Evolutionary conservation across 2,329 filamentous ascomycete species (phyloP), one percentile per base, ranked within the genome.

Genomic region (Chlorencoelia australis): DNA sequence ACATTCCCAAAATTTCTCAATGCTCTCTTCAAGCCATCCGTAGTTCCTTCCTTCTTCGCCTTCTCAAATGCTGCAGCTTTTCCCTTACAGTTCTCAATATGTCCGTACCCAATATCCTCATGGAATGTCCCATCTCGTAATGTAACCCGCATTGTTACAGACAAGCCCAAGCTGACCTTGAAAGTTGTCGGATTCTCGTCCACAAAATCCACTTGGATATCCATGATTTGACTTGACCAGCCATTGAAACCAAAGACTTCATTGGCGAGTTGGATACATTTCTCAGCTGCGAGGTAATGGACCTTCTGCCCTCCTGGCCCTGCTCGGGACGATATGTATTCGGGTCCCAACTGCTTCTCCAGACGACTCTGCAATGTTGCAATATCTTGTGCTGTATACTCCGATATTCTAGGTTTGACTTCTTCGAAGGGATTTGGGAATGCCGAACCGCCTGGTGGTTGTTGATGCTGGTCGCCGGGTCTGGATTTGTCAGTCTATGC

Each of bases 31-130:
- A 98, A 58, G 1, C 79, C 91, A 62, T 98, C 91, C 7, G 93
- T 96, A 3, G 87, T 93, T 6, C 86, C 93, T 64, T 96, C 88
- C 59, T 98, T 98, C 66, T 96, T 98, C 1, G 91, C 88, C 62
- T 98, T 98, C 59, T 98, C 91, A 53, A 96, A 98, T 0, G 89
- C 91, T 34, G 84, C 82, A 3, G 88, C 89, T 63, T 98, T 98
- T 38, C 85, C 83, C 61, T 89, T 93, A 59, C 81, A 86, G 54
- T 98, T 98, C 59, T 96, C 89, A 50, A 94, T 94, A 48, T 91
- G 84, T 6, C 91, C 91, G 54, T 98, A 98, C 18, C 91, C 91
- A 44, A 96, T 82, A 56, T 98, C 91, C 71, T 98, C 91, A 57
- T 96, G 91, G 56, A 78, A 96, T n/a, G 89, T 91, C 30, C 91